Percentiles rank a stretch among this genome's conserved stretches.
phyloP scores from a whole-genome alignment of 1,284 basidiomycete species.

The Rhizoctonia solani region DNA sequence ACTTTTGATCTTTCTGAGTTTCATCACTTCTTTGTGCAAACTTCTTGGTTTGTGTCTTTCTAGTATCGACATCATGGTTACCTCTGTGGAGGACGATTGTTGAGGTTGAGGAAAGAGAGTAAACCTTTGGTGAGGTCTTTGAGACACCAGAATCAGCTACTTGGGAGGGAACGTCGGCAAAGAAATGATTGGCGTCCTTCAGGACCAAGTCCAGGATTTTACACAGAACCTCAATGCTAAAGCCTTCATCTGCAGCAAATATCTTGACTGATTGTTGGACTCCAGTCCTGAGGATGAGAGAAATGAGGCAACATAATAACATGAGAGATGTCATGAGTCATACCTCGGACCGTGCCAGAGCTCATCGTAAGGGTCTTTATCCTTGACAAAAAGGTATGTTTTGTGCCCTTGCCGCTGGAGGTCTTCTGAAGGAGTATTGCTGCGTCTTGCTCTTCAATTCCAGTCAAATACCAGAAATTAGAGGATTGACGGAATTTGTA shows the following conservation, averaged over 20 bases:
- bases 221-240: slow-evolving; percentile 55
- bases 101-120: slow-evolving; percentile 54
- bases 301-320: slow-evolving; percentile 13
- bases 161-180: slow-evolving; percentile 45
- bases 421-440: slow-evolving; percentile 67
- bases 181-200: slow-evolving; percentile 49
- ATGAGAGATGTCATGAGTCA: slow-evolving; percentile 37
- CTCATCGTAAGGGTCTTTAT: slow-evolving; percentile 76
- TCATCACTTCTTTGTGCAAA: slow-evolving; percentile 63
- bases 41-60: slow-evolving; percentile 54
- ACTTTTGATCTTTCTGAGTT: slow-evolving; percentile 71
- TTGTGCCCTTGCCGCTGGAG: slow-evolving; percentile 76
- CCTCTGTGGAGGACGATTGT: slow-evolving; percentile 51
- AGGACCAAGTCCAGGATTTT: slow-evolving; percentile 55
- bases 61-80: slow-evolving; percentile 52
- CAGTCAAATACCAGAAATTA: slow-evolving; percentile 93
- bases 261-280: slow-evolving; percentile 61
- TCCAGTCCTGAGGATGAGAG: slow-evolving; percentile 53
- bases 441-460: slow-evolving; percentile 92
- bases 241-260: slow-evolving; percentile 77
- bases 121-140: slow-evolving; percentile 50
- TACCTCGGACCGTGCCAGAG: slow-evolving; percentile 88
- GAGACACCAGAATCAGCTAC: slow-evolving; percentile 47
- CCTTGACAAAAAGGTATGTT: slow-evolving; percentile 87
- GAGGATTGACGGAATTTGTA: slow-evolving; percentile 95